phyloP scores from a whole-genome alignment of 495 filamentous ascomycete genomes.

The Aspergillus campestris region DNA sequence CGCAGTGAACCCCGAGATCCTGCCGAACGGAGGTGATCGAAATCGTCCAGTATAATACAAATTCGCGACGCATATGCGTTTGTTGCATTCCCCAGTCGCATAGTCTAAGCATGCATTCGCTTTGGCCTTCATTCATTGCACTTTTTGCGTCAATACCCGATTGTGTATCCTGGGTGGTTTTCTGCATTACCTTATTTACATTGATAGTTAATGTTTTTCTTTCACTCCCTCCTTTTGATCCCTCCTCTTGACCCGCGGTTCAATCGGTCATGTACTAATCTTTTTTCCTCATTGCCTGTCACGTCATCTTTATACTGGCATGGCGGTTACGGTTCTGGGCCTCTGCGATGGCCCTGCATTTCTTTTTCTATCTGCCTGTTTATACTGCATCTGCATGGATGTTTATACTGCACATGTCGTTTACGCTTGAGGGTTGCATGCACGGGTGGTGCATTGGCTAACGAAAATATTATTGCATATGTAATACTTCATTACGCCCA shows the following conservation, averaged over 20 bases:
- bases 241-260: neutral
- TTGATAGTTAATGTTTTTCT: constrained; percentile 13
- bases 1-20: constrained; percentile 21
- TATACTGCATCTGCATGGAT: neutral
- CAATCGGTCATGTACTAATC: too few relatives aligned
- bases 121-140: constrained; percentile 2
- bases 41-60: constrained; percentile 6
- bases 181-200: constrained; percentile 2
- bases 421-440: neutral
- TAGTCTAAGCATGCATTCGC: constrained; percentile 11
- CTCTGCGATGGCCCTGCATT: neutral
- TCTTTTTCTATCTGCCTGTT: neutral
- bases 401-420: neutral
- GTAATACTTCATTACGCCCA: too few relatives aligned
- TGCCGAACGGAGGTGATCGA: neutral
- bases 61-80: constrained; percentile 1
- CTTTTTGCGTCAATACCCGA: constrained; percentile 20
- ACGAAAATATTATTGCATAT: too few relatives aligned
- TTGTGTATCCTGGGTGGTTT: constrained; percentile 16
- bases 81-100: constrained; percentile 11
- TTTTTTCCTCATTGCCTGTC: too few relatives aligned
- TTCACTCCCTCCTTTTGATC: constrained; percentile 1
- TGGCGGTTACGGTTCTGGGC: too few relatives aligned
- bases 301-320: too few relatives aligned
- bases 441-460: too few relatives aligned